Evolutionary conservation across 768 basidiomycete species (phyloP), one percentile per base, ranked within the genome.

Genomic region (Boletus eberwhitei): DNA sequence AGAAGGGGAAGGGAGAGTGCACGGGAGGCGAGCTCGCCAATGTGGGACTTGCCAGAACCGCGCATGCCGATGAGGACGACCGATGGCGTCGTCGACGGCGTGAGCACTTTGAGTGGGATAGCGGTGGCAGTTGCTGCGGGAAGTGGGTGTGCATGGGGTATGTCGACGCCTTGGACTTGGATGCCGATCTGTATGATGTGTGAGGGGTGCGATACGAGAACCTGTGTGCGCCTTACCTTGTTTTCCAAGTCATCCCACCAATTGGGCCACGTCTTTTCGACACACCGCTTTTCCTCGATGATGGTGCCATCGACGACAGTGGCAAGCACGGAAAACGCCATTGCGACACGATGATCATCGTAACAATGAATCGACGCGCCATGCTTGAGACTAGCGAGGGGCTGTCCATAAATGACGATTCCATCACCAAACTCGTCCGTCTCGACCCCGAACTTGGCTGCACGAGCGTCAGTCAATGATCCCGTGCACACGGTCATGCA

Each of bases 201-300:
- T 61, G 14, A 53, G 53, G 6, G 32, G 2, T 16, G 43, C 14
- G 13, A 21, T n/a, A 32, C 2, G 44, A 44, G 13, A 16, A 13
- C 6, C 22, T 31, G 5, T 11, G n/a, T 39, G 36, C 16, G 19
- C 41, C 75, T 3, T 48, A 90, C 92, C 84, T 97, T 97, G 76
- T 92, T 94, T 68, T 91, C 84, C 24, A 99, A 78, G 71, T 98
- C 97, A 67, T 98, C 97, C 95, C 96, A 99, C 93, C 95, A 99
- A 68, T 94, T 95, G 0, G 97, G 97, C 96, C 96, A 99, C 0
- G 96, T 99, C 81, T 99, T 99, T 73, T 96, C 96, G 32, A 99
- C 97, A 65, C 97, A 98, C 50, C 95, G 79, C 73, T 96, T 96
- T 75, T 98, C 96, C 66, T 98, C 94, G 29, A 98, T 78, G 59